Conservation (phyloP, 2,329 filamentous ascomycete species). For the Lasiodiplodia theobromae region DNA sequence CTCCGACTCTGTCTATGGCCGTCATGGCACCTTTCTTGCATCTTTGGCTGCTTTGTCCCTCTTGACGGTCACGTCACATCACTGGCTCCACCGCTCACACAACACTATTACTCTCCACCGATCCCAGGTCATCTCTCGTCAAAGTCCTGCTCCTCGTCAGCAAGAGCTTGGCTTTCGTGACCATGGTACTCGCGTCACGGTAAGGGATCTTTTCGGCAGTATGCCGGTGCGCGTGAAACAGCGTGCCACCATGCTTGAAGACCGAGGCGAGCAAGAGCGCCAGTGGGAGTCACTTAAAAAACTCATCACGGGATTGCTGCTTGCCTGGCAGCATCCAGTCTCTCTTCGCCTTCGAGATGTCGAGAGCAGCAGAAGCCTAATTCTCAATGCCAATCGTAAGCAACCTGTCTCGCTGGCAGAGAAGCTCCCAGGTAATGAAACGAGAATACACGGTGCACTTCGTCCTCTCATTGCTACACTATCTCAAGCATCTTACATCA, state of each 20-base stretch:
- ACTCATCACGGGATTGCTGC: slow-evolving; percentile 68
- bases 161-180: slow-evolving; percentile 62
- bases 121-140: slow-evolving; percentile 68
- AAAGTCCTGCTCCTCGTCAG: slow-evolving; percentile 66
- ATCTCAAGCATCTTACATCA: slow-evolving; percentile 69
- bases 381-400: slow-evolving; percentile 33
- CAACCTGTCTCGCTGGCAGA: slow-evolving; percentile 37
- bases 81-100: slow-evolving; percentile 64
- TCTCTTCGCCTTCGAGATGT: slow-evolving; percentile 66
- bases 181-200: slow-evolving; percentile 77
- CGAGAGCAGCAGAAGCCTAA: slow-evolving; percentile 48
- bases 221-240: slow-evolving; percentile 92
- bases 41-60: slow-evolving; percentile 79
- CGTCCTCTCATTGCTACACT: slow-evolving; percentile 61
- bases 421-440: slow-evolving; percentile 37
- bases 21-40: slow-evolving; percentile 76
- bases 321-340: slow-evolving; percentile 69
- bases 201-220: slow-evolving; percentile 84
- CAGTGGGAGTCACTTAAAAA: slow-evolving; percentile 71
- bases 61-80: slow-evolving; percentile 76
- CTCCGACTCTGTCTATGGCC: slow-evolving; percentile 64
- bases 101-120: slow-evolving; percentile 75
- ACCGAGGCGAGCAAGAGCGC: slow-evolving; percentile 60
- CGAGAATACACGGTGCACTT: slow-evolving; percentile 33
- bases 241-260: slow-evolving; percentile 64